phyloP scores from a whole-genome alignment of 139 green algal genomes.

The Micromonas pusilla region DNA sequence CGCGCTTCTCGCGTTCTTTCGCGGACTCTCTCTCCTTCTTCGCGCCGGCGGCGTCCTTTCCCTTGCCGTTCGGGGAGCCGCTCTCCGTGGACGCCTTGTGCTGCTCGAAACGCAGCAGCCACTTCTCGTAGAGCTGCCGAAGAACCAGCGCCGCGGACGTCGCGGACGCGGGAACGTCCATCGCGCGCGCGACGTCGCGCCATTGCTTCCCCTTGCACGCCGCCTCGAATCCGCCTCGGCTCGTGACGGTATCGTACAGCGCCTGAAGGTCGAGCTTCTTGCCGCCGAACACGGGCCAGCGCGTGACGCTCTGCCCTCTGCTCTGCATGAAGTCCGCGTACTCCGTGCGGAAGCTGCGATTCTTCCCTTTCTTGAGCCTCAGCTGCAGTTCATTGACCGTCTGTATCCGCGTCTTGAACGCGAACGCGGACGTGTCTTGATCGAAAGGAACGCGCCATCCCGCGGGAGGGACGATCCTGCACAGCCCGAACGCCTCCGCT shows the following conservation, averaged over 20 bases:
- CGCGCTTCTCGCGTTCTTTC: background rate
- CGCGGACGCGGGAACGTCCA: conserved; percentile 31
- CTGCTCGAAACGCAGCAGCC: conserved; percentile 52
- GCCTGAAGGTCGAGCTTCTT: conserved; percentile 64
- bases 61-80: background rate
- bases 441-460: conserved; percentile 58
- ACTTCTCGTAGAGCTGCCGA: conserved; percentile 65
- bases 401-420: conserved; percentile 68
- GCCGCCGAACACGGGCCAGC: conserved; percentile 53
- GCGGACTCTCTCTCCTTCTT: background rate
- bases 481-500: conserved; percentile 69
- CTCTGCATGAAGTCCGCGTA: conserved; percentile 49
- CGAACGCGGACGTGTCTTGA: conserved; percentile 48
- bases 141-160: conserved; percentile 31
- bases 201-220: conserved; percentile 64
- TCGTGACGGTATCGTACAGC: conserved; percentile 52
- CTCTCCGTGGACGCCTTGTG: background rate
- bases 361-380: conserved; percentile 34
- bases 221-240: conserved; percentile 57
- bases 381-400: conserved; percentile 71
- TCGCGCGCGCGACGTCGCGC: conserved; percentile 55
- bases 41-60: background rate
- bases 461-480: conserved; percentile 73
- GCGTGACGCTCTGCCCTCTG: conserved; percentile 36
- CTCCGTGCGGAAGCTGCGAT: conserved; percentile 47